These are phyloP conservation scores for Paramecium caudatum DNA, from an alignment of 73 alveolate species.

Conservation along the genomic window DNA sequence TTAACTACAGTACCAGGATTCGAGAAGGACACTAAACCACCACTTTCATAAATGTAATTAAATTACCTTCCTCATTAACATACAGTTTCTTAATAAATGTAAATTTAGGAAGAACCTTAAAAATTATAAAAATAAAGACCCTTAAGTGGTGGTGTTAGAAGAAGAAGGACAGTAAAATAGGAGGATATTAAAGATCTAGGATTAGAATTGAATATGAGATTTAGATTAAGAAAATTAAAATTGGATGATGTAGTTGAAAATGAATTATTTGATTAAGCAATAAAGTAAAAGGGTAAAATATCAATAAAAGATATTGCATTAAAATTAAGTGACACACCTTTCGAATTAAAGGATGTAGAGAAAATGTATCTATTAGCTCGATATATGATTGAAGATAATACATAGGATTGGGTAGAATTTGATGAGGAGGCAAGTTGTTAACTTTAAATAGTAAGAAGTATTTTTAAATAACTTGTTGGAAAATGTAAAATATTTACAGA, in stretches of 20 bases:
- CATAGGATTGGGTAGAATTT: conserved; percentile 47
- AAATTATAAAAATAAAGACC: background rate
- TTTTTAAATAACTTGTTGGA: conserved; percentile 45
- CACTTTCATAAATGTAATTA: background rate
- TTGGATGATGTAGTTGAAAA: conserved; percentile 49
- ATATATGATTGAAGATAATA: conserved; percentile 60
- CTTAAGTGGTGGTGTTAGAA: conserved; percentile 55
- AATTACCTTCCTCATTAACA: background rate
- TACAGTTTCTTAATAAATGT: background rate
- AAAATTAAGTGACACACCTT: conserved; percentile 56
- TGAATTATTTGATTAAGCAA: conserved; percentile 33
- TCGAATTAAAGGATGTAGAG: conserved; percentile 69
- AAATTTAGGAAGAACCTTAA: background rate
- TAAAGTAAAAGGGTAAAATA: conserved; percentile 4
- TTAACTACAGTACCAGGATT: background rate
- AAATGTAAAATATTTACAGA: conserved; percentile 48
- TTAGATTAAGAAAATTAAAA: conserved; percentile 62
- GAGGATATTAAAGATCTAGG: conserved; percentile 66
- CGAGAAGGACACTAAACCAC: conserved; percentile 12
- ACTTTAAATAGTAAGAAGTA: conserved; percentile 57
- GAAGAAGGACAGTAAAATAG: conserved; percentile 62
- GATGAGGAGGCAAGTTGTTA: conserved; percentile 33
- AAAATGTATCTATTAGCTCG: conserved; percentile 63
- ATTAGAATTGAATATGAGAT: conserved; percentile 61
- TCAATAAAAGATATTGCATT: conserved; percentile 61